phyloP scores from a whole-genome alignment of 176 grass and related monocot genomes.

The Luzula sylvatica region DNA sequence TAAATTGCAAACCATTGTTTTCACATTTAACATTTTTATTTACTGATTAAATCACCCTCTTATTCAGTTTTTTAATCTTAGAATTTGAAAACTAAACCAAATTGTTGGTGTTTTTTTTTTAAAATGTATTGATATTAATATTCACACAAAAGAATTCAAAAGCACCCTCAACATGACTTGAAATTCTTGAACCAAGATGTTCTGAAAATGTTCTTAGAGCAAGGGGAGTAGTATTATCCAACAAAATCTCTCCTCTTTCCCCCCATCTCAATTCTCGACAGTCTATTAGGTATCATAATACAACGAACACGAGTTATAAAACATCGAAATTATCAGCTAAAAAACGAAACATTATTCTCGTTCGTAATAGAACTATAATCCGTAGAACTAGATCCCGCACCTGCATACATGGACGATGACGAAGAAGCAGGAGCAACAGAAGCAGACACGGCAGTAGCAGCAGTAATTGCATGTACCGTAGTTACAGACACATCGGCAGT shows the following conservation, averaged over 20 bases:
- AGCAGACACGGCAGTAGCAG: neutral
- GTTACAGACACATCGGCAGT: constrained; percentile 5
- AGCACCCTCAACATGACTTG: too few species aligned
- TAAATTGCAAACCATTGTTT: too few species aligned
- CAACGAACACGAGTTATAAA: constrained; percentile 9
- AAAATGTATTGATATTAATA: too few species aligned
- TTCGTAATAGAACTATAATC: constrained; percentile 87
- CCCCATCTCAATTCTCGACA: constrained; percentile 5
- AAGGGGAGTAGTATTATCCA: neutral
- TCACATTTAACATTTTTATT: too few species aligned
- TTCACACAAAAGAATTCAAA: too few species aligned
- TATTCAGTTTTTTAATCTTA: too few species aligned
- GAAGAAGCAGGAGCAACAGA: constrained; percentile 41
- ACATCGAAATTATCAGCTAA: constrained; percentile 31
- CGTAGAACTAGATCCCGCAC: constrained; percentile 58
- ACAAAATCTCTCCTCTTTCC: constrained; percentile 7
- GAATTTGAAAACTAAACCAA: too few species aligned
- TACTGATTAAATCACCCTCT: too few species aligned
- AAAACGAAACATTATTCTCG: constrained; percentile 63
- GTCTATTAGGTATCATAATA: constrained; percentile 15
- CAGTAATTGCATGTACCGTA: neutral
- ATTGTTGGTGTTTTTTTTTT: too few species aligned
- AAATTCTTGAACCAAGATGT: too few species aligned
- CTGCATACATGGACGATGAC: constrained; percentile 57
- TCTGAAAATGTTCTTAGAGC: too few species aligned